These are phyloP conservation scores for Cladosporium sp. DNA, from an alignment of 2,329 filamentous ascomycete genomes.

Conservation along the genomic window DNA sequence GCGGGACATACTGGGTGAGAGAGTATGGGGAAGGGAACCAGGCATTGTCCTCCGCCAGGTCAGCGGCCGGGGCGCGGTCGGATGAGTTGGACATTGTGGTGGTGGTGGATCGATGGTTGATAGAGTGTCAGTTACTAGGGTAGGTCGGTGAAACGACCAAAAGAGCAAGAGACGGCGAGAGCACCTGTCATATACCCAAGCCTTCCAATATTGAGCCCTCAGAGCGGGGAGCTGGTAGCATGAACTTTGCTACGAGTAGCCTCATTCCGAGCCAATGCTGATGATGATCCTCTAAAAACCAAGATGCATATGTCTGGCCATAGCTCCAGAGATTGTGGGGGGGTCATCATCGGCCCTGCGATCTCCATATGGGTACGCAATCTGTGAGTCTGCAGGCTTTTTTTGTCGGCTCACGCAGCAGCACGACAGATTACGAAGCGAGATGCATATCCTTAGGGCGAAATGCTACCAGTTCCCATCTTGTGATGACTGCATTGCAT, in stretches of 20 bases:
- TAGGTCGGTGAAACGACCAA: not conserved
- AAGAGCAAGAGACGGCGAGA: not conserved
- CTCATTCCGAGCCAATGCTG: not conserved
- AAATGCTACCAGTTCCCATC: not conserved
- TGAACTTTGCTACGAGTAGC: not conserved
- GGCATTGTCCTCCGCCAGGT: conserved; percentile 26
- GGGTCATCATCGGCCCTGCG: not conserved
- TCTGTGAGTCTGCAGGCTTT: too few species aligned
- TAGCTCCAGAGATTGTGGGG: not conserved
- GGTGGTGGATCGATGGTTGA: not conserved
- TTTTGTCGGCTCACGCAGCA: not conserved
- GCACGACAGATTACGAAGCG: not conserved
- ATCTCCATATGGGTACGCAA: too few species aligned
- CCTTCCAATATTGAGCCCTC: not conserved
- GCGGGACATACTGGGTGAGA: conserved; percentile 25
- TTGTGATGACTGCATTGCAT: not conserved
- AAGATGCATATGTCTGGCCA: not conserved
- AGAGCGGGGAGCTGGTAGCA: not conserved
- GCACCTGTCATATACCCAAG: not conserved
- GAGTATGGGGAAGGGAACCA: conserved; percentile 27
- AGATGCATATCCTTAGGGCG: not conserved
- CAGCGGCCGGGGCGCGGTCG: conserved; percentile 23
- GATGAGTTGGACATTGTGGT: conserved; percentile 10
- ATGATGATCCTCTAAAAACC: not conserved
- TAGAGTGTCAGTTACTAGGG: too few species aligned